Evolutionary conservation across 805 yeast species (phyloP).

Genomic region (Hagleromyces aurorensis): DNA sequence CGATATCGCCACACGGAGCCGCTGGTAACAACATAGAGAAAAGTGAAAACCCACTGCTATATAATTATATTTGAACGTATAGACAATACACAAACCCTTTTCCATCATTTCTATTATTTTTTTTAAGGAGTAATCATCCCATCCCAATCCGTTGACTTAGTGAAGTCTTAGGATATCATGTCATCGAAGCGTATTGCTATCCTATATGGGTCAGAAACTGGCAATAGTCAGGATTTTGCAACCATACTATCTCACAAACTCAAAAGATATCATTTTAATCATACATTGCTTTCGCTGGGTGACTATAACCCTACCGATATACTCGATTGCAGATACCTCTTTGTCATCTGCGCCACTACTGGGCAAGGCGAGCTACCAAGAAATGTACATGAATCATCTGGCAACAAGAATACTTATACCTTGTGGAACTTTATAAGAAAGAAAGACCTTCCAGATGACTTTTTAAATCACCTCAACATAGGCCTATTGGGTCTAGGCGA

Average conservation of each 20-base stretch:
- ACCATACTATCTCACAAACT: conserved; percentile 48
- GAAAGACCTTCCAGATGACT: conserved; percentile 52
- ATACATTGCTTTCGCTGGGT: conserved; percentile 48
- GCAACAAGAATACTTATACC: conserved; percentile 11
- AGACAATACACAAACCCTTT: no score
- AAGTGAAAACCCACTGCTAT: no score
- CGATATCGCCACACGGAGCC: no score
- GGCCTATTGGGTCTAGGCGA: conserved; percentile 90
- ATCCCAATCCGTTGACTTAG: no score
- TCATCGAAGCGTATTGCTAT: conserved; percentile 41
- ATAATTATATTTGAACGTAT: no score
- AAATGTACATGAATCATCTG: conserved; percentile 44
- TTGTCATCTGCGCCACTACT: conserved; percentile 69
- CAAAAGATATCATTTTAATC: conserved; percentile 42
- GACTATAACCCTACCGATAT: conserved; percentile 51
- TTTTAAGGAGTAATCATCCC: no score
- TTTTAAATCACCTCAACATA: conserved; percentile 53
- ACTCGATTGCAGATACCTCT: conserved; percentile 37
- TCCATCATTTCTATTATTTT: no score
- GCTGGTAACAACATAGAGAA: no score
- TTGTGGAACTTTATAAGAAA: conserved; percentile 71
- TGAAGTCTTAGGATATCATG: conserved; percentile 6
- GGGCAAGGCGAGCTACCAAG: conserved; percentile 94
- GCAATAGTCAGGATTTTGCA: conserved; percentile 84
- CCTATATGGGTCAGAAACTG: conserved; percentile 88